Evolutionary conservation across 1,284 basidiomycete genomes (phyloP).

Genomic region (Athelia sp.): DNA sequence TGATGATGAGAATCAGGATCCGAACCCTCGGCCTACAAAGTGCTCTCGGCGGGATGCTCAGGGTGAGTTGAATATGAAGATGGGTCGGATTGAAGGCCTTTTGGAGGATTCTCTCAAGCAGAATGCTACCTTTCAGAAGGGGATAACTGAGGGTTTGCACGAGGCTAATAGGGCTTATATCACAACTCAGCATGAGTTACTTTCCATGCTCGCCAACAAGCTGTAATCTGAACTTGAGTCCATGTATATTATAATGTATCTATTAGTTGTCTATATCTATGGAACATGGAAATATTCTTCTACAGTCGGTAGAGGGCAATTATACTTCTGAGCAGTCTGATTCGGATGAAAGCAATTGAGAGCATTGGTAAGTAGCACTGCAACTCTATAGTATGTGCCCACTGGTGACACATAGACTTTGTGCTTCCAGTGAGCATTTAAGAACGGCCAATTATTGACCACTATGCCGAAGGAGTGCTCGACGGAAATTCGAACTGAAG

Average conservation of each 20-base stretch:
- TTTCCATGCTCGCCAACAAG: neutral
- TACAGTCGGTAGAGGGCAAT: constrained; percentile 1
- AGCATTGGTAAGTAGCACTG: neutral
- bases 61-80: neutral
- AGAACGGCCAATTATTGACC: neutral
- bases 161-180: neutral
- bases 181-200: too few species aligned
- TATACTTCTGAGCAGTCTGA: constrained; percentile 2
- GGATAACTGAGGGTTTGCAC: neutral
- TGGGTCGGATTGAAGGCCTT: too few species aligned
- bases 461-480: constrained; percentile 1
- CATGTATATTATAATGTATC: too few species aligned
- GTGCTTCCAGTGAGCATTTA: neutral
- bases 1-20: neutral
- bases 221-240: neutral
- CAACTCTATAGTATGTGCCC: constrained; percentile 1
- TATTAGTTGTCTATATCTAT: neutral
- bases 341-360: constrained; percentile 4
- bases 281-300: constrained; percentile 1
- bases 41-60: neutral
- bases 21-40: neutral
- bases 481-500: neutral
- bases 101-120: neutral
- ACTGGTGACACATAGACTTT: constrained; percentile 1
- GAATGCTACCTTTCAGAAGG: neutral